Percentiles rank a stretch among this genome's conserved stretches.
phyloP scores from a whole-genome alignment of 768 basidiomycete genomes.

The Boletus tylopilopsis region DNA sequence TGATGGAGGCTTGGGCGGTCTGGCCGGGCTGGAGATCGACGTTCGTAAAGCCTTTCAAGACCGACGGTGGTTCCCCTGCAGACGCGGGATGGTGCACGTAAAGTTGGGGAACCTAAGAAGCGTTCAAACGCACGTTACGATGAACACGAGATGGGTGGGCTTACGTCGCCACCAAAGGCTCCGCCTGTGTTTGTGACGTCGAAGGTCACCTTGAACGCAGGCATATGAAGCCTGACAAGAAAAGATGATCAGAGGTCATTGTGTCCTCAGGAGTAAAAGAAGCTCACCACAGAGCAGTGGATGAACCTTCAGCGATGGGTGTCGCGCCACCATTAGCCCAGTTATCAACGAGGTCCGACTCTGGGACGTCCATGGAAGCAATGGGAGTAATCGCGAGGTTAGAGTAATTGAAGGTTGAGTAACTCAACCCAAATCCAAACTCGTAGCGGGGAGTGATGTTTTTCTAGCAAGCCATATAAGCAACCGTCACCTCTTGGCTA shows the following conservation, averaged over 20 bases:
- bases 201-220: slow-evolving; percentile 61
- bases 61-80: slow-evolving; percentile 65
- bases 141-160: slow-evolving; percentile 7
- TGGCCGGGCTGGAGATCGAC: slow-evolving; percentile 48
- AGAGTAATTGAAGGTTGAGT: slow-evolving; percentile 76
- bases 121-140: not conserved
- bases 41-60: slow-evolving; percentile 69
- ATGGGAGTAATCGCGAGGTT: slow-evolving; percentile 49
- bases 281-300: slow-evolving; percentile 55
- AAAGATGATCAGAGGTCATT: not conserved
- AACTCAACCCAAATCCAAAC: slow-evolving; percentile 88
- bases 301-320: slow-evolving; percentile 54
- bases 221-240: slow-evolving; percentile 54
- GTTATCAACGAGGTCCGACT: slow-evolving; percentile 34
- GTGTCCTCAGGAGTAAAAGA: not conserved
- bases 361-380: slow-evolving; percentile 27
- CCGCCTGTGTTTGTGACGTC: slow-evolving; percentile 61
- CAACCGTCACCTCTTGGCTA: not conserved
- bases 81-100: slow-evolving; percentile 66
- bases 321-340: slow-evolving; percentile 62
- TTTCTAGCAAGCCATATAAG: slow-evolving; percentile 34
- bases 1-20: slow-evolving; percentile 45
- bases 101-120: slow-evolving; percentile 61
- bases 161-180: slow-evolving; percentile 61
- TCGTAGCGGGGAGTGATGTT: slow-evolving; percentile 78